Conservation (phyloP, 2,329 filamentous ascomycete species). For the Boeremia lycopersici region DNA sequence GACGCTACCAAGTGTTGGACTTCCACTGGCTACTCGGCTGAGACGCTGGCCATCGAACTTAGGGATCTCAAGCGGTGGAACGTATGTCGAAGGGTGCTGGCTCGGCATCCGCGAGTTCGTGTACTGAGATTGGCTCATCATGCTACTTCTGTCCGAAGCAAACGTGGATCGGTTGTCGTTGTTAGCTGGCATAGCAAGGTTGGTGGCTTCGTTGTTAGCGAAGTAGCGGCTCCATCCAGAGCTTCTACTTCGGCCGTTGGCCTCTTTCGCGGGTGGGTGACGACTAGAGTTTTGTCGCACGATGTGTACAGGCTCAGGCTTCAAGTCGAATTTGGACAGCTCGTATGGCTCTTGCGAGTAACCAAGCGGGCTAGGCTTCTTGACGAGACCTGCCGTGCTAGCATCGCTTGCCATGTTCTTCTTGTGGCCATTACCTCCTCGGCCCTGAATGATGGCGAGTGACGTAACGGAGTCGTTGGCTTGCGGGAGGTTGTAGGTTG, state of each 20-base stretch:
- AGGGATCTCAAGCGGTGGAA: slow-evolving; percentile 66
- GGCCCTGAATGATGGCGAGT: slow-evolving; percentile 60
- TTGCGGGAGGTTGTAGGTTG: slow-evolving; percentile 39
- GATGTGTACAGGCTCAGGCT: slow-evolving; percentile 40
- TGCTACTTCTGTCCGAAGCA: slow-evolving; percentile 48
- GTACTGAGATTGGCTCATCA: slow-evolving; percentile 46
- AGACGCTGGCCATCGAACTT: slow-evolving; percentile 65
- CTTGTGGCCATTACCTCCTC: slow-evolving; percentile 56
- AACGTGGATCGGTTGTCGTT: slow-evolving; percentile 57
- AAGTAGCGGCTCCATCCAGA: slow-evolving; percentile 82
- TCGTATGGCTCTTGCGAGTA: slow-evolving; percentile 51
- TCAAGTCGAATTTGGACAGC: slow-evolving; percentile 53
- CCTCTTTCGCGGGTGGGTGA: slow-evolving; percentile 24
- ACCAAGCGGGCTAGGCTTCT: slow-evolving; percentile 55
- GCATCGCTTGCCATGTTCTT: slow-evolving; percentile 63
- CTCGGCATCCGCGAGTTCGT: slow-evolving; percentile 64
- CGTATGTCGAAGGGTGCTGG: slow-evolving; percentile 67
- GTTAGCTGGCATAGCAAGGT: slow-evolving; percentile 64
- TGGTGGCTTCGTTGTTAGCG: slow-evolving; percentile 70
- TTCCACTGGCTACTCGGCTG: slow-evolving; percentile 70
- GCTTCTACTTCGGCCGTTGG: slow-evolving; percentile 53
- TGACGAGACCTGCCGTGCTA: slow-evolving; percentile 65
- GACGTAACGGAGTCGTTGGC: slow-evolving; percentile 50
- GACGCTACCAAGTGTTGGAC: slow-evolving; percentile 68
- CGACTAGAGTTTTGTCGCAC: slow-evolving; percentile 46